Evolutionary conservation across 495 filamentous ascomycete species (phyloP).

Genomic region (Saxophila tyrrhenica): DNA sequence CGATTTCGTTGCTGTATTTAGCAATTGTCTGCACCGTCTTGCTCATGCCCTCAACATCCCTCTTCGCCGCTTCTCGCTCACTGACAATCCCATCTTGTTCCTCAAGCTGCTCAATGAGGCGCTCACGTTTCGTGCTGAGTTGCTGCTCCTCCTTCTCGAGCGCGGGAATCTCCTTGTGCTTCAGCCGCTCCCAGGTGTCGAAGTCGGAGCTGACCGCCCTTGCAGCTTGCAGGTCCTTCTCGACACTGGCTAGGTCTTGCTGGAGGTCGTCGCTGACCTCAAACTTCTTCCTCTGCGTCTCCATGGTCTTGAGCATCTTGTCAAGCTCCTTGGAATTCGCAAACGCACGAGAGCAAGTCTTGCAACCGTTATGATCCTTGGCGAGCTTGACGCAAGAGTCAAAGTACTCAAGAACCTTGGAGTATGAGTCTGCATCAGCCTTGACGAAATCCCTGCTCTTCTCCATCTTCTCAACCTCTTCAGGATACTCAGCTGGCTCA

Average conservation of each 20-base stretch:
- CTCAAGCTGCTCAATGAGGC: constrained; percentile 56
- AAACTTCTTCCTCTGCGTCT: constrained; percentile 40
- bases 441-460: constrained; percentile 48
- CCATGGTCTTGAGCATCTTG: constrained; percentile 40
- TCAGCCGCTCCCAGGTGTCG: constrained; percentile 60
- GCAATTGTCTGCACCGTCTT: constrained; percentile 68
- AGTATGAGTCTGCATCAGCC: constrained; percentile 51
- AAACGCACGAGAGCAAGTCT: constrained; percentile 57
- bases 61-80: constrained; percentile 50
- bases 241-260: constrained; percentile 39
- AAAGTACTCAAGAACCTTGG: constrained; percentile 53
- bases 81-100: constrained; percentile 58
- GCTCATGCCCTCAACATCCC: constrained; percentile 62
- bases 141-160: constrained; percentile 50
- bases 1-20: constrained; percentile 59
- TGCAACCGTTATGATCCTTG: constrained; percentile 51
- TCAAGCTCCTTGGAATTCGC: constrained; percentile 35
- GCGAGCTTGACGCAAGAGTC: constrained; percentile 45
- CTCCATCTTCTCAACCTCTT: constrained; percentile 45
- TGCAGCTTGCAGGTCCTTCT: constrained; percentile 45
- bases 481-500: constrained; percentile 43
- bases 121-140: constrained; percentile 42
- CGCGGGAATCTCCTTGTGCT: constrained; percentile 56
- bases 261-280: constrained; percentile 42
- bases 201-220: constrained; percentile 52